phyloP scores from a whole-genome alignment of 257 asterid genomes.

The Marsdenia floribunda region DNA sequence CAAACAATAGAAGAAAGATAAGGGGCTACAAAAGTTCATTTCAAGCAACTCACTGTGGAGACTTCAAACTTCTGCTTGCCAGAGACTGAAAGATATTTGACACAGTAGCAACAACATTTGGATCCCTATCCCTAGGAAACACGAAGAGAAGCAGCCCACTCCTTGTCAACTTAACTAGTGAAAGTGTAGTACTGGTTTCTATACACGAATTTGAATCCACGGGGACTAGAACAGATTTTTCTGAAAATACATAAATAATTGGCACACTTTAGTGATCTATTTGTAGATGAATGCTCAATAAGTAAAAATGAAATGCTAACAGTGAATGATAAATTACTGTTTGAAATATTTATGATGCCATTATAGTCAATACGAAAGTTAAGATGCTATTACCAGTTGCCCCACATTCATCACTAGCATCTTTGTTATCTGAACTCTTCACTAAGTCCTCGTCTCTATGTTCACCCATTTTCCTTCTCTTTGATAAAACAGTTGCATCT shows the following conservation, averaged over 20 bases:
- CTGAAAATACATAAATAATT: slow-evolving; percentile 1
- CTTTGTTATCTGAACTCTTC: slow-evolving; percentile 9
- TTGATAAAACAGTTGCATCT: slow-evolving; percentile 16
- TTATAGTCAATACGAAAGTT: neutral
- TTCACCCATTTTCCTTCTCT: slow-evolving; percentile 31
- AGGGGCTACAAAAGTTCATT: neutral
- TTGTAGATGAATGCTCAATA: neutral
- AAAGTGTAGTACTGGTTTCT: slow-evolving; percentile 26
- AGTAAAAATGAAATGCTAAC: neutral
- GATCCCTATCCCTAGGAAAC: slow-evolving; percentile 30
- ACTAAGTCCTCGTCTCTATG: slow-evolving; percentile 5
- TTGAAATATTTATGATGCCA: neutral
- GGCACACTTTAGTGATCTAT: neutral
- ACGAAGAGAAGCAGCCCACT: slow-evolving; percentile 41
- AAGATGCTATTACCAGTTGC: slow-evolving; percentile 19
- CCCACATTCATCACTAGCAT: slow-evolving; percentile 7
- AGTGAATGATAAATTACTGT: neutral
- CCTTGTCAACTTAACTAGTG: slow-evolving; percentile 43
- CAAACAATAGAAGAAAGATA: neutral
- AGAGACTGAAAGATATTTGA: slow-evolving; percentile 29
- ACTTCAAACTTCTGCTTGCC: slow-evolving; percentile 28
- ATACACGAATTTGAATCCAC: slow-evolving; percentile 19
- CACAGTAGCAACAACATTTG: slow-evolving; percentile 29
- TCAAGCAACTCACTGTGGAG: slow-evolving; percentile 35
- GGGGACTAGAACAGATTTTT: neutral